Percentiles rank a stretch among this genome's conserved stretches.
Evolutionary conservation across 441 rosid species (phyloP).

Genomic region (Gossypium gossypioides): DNA sequence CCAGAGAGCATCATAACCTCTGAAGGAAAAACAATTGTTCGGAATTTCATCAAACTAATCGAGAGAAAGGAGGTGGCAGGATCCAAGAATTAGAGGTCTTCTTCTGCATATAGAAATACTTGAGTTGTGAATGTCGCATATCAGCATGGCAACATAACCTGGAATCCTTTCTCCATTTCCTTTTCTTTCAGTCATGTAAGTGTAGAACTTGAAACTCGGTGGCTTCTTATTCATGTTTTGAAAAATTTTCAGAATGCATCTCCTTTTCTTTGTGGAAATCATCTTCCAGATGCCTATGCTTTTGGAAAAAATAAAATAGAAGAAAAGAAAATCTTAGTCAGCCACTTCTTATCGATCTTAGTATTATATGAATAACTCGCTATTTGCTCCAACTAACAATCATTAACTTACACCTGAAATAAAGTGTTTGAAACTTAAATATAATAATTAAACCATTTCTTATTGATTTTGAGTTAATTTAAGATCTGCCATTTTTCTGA

Average conservation of each 20-base stretch:
- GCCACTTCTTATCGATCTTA: no score
- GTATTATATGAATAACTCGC: no score
- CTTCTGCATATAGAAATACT: background rate
- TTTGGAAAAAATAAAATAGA: background rate
- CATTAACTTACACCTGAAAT: no score
- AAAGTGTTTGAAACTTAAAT: no score
- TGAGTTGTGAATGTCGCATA: background rate
- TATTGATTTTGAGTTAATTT: background rate
- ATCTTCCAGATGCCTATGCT: background rate
- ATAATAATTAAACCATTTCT: no score
- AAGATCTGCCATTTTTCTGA: constrained; percentile 10
- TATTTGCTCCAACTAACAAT: no score
- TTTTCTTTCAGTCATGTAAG: background rate
- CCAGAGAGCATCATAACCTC: constrained; percentile 87
- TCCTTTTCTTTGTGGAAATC: background rate
- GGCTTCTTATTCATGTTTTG: background rate
- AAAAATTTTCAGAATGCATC: background rate
- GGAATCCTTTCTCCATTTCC: background rate
- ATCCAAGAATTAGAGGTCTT: constrained; percentile 28
- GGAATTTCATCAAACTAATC: constrained; percentile 62
- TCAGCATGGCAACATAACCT: background rate
- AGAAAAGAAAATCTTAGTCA: no score
- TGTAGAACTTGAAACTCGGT: background rate
- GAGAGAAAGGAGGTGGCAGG: constrained; percentile 57
- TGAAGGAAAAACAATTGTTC: constrained; percentile 59